Evolutionary conservation across 441 rosid species (phyloP), one percentile per base, ranked within the genome.

Genomic region (Pelargonium citronellum): DNA sequence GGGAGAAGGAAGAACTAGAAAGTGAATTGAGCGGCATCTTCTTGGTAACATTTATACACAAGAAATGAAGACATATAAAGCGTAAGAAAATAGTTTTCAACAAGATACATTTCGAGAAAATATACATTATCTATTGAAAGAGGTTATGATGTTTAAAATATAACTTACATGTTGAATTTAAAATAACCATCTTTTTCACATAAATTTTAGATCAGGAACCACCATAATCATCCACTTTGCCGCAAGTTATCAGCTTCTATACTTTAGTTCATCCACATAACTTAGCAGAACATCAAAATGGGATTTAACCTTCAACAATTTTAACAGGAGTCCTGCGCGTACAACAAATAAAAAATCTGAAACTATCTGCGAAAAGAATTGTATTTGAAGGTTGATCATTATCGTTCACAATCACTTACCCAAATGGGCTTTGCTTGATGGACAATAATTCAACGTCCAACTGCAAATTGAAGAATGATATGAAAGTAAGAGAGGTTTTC

Each of bases 381-480:
- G 17, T 61, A 17, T 43, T 19, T 8, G 20, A 37, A 39, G 51
- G 53, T 2, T 19, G 11, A 46, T 0, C 19, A 5, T 46, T 10
- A 37, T 17, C 19, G 12, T 17, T 69, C 19, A 61, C 12, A 13
- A 6, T 61, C 55, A 67, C 88, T 82, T 84, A 93, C 98, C 98
- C 96, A 47, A 94, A 91, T 67, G 95, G 93, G 69, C 84, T 89
- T 82, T 87, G 91, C 71, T 94, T 94, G 91, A 94, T 94, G 60
- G 98, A 15, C 58, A 94, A 79, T 68, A 94, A 82, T 75, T 94
- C 95, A 77, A 94, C 89, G 83, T 94, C 96, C 81, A 93, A 79
- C 96, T 91, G 87, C 81, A 81, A 44, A 65, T 69, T 63, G 58
- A 55, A 43, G 19, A 73, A 37, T 5, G 8, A 6, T 43, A 11